phyloP scores from a whole-genome alignment of 129 eudicot genomes.

The Dittrichia graveolens region DNA sequence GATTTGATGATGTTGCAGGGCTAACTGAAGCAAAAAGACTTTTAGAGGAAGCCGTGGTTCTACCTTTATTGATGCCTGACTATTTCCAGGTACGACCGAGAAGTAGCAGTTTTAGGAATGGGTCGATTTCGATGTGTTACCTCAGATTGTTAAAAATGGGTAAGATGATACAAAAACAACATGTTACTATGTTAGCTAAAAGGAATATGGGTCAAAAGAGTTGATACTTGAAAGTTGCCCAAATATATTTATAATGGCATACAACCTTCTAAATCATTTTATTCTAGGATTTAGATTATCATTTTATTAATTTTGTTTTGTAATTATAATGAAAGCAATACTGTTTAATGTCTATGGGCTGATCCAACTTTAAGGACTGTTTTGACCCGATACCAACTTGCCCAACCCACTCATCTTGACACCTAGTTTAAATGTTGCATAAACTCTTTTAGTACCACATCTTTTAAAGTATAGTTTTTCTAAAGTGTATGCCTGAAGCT shows the following conservation, averaged over 20 bases:
- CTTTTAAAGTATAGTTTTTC: too few species aligned
- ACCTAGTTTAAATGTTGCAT: neutral
- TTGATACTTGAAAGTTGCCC: slow-evolving; percentile 5
- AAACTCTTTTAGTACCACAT: too few species aligned
- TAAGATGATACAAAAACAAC: neutral
- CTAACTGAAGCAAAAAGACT: slow-evolving; percentile 94
- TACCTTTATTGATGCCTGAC: slow-evolving; percentile 97
- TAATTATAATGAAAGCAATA: neutral
- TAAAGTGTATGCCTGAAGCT: too few species aligned
- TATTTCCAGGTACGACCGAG: slow-evolving; percentile 77
- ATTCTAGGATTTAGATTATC: neutral
- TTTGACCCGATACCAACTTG: neutral
- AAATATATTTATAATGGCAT: neutral
- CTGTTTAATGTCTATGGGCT: neutral
- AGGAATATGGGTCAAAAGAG: neutral
- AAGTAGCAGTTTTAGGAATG: neutral
- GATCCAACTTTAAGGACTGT: neutral
- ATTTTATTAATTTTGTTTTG: neutral
- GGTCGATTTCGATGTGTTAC: neutral
- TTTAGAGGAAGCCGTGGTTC: slow-evolving; percentile 83
- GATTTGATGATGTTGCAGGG: slow-evolving; percentile 99
- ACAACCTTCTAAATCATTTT: neutral
- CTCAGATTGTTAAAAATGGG: neutral
- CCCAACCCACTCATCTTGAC: neutral
- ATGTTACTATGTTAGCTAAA: neutral